Base-by-base conservation (phyloP, 192 early-diverging fungal genomes). In the Linnemannia hyalina region DNA sequence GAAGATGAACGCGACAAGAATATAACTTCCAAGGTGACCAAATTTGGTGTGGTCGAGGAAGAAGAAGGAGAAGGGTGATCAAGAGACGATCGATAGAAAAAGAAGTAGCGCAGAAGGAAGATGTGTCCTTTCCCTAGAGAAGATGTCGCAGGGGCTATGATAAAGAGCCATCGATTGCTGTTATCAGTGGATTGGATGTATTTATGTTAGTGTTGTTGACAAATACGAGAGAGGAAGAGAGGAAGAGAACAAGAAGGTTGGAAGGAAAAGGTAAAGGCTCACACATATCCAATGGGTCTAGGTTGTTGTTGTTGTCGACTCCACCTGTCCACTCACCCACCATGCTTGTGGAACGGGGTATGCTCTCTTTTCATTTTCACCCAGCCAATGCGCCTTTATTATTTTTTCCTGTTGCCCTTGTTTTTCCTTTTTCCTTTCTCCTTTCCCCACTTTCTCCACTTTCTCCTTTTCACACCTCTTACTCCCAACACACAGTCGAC, bases 381-480 rank as follows among this genome's bases (percentile, higher is more conserved):
- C 60, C 11, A 29, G 60, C 60, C 26, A 29, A 6, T 26, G 55
- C 1, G n/a, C 36, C 49, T 55, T 75, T 68, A 5, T 52, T 15
- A 49, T 52, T 20, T 52, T 29, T 63, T 15, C 38, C 38, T 60
- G 11, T 38, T 9, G 38, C 13, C 20, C 20, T 42, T 41, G 18
- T 65, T 42, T 76, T 26, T 13, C 7, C 32, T 8, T 11, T 23
- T 49, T 77, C 35, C 35, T 42, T 46, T 35, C 40, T 35, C n/a
- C 52, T 54, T 35, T 35, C 35, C 35, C 35, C 35, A 35, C 35
- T 35, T 35, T 35, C 35, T 35, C 35, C 35, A 35, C 35, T 35
- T 35, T 72, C 42, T 68, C 75, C 13, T 65, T 76, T 35, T 76
- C 46, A 68, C 52, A 68, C 46, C 47, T 41, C n/a, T 1, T 35